A percentile compares a stretch with the other conserved stretches of the same genome.
phyloP scores from a whole-genome alignment of 2,329 filamentous ascomycete species.

The Aureobasidium sp. region DNA sequence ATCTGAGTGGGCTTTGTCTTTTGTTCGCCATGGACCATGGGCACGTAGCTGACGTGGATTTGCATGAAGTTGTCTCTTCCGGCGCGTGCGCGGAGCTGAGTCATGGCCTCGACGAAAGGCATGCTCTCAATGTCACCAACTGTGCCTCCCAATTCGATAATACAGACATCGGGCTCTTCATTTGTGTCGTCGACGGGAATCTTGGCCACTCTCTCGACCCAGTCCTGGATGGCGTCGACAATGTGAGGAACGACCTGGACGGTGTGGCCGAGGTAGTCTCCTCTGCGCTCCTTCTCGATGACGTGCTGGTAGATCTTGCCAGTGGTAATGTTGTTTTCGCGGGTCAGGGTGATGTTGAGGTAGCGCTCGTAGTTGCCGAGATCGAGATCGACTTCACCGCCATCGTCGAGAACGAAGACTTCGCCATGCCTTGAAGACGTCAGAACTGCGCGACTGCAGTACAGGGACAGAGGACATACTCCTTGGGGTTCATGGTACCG shows the following conservation, averaged over 20 bases:
- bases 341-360: conserved; percentile 70
- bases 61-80: conserved; percentile 77
- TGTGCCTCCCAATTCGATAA: conserved; percentile 65
- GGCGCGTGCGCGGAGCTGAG: conserved; percentile 65
- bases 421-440: conserved; percentile 63
- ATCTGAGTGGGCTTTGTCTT: conserved; percentile 98
- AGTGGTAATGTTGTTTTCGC: conserved; percentile 94
- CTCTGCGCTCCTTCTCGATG: conserved; percentile 64
- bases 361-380: conserved; percentile 75
- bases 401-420: conserved; percentile 79
- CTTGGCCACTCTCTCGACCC: conserved; percentile 79
- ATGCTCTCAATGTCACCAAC: conserved; percentile 79
- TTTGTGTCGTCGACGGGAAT: conserved; percentile 81
- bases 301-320: conserved; percentile 93
- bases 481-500: conserved; percentile 62
- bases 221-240: conserved; percentile 85
- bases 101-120: conserved; percentile 82
- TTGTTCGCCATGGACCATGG: conserved; percentile 67
- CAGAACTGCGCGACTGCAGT: background rate
- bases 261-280: conserved; percentile 82
- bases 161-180: conserved; percentile 83
- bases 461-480: conserved; percentile 36
- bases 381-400: conserved; percentile 69
- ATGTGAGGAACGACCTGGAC: conserved; percentile 92
- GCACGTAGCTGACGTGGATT: conserved; percentile 85